Evolutionary conservation across 306 rosid genomes (phyloP).

Genomic region (Cercis canadensis): DNA sequence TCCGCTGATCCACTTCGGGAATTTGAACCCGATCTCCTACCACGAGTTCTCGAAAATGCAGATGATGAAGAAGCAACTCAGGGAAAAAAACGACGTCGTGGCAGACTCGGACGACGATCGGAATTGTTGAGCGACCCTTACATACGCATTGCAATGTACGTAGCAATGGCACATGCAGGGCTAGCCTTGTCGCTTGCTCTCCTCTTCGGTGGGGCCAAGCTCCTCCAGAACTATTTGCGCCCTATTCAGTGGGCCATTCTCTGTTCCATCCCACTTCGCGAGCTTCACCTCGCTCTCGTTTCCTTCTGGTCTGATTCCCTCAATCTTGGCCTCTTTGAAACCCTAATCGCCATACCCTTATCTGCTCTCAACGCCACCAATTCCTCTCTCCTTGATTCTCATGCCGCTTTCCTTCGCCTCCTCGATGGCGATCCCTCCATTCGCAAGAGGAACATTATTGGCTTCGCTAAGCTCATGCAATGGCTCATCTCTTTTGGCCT

Average conservation of each 20-base stretch:
- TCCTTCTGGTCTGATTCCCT: conserved; percentile 39
- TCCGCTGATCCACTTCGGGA: background rate
- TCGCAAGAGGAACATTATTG: background rate
- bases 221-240: conserved; percentile 35
- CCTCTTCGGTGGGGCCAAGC: conserved; percentile 31
- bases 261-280: conserved; percentile 46
- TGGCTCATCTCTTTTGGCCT: conserved; percentile 39
- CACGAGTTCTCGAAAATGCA: no score
- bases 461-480: conserved; percentile 34
- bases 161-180: conserved; percentile 46
- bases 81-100: background rate
- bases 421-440: background rate
- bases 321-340: conserved; percentile 36
- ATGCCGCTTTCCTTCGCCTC: conserved; percentile 1
- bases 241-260: conserved; percentile 45
- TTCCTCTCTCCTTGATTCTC: conserved; percentile 31
- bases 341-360: conserved; percentile 31
- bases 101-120: background rate
- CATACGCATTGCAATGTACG: conserved; percentile 39
- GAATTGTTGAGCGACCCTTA: conserved; percentile 30
- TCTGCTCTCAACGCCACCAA: conserved; percentile 32
- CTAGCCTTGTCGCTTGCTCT: conserved; percentile 37
- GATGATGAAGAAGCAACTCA: background rate
- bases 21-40: background rate
- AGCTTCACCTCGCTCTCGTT: conserved; percentile 37